Percentiles rank a stretch among this genome's conserved stretches.
Evolutionary conservation across 1,139 yeast species (phyloP).

Genomic region (Candida sp.): DNA sequence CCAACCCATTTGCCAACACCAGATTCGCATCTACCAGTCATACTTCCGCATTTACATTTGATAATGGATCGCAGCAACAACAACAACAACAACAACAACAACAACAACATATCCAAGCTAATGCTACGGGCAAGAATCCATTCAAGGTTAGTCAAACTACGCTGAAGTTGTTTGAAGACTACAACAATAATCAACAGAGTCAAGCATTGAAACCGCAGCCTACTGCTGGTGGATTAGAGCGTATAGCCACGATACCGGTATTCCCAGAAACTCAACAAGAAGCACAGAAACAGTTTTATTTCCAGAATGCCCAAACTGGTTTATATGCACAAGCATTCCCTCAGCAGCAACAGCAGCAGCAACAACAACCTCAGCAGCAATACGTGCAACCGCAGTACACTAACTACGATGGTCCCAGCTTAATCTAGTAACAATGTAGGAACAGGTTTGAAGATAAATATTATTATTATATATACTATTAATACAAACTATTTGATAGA

Average conservation of each 20-base stretch:
- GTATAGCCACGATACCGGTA: conserved; percentile 62
- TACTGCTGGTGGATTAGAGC: conserved; percentile 73
- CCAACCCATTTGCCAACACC: conserved; percentile 57
- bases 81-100: conserved; percentile 21
- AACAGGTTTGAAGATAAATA: background rate
- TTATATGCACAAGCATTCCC: conserved; percentile 32
- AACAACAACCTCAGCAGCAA: conserved; percentile 11
- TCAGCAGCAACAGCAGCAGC: conserved; percentile 5
- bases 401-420: conserved; percentile 33
- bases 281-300: conserved; percentile 36
- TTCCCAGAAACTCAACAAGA: conserved; percentile 65
- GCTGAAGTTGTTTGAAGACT: conserved; percentile 33
- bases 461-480: background rate
- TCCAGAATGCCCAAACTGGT: conserved; percentile 44
- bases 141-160: conserved; percentile 47
- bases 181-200: conserved; percentile 18
- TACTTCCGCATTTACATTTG: conserved; percentile 41
- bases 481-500: background rate
- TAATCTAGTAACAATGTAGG: conserved; percentile 14
- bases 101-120: conserved; percentile 24
- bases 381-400: conserved; percentile 14
- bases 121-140: conserved; percentile 49
- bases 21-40: conserved; percentile 37
- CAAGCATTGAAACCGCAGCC: conserved; percentile 45
- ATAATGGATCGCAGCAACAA: conserved; percentile 18